phyloP scores from a whole-genome alignment of 2,329 filamentous ascomycete species.

The Tolypocladium nubicola region DNA sequence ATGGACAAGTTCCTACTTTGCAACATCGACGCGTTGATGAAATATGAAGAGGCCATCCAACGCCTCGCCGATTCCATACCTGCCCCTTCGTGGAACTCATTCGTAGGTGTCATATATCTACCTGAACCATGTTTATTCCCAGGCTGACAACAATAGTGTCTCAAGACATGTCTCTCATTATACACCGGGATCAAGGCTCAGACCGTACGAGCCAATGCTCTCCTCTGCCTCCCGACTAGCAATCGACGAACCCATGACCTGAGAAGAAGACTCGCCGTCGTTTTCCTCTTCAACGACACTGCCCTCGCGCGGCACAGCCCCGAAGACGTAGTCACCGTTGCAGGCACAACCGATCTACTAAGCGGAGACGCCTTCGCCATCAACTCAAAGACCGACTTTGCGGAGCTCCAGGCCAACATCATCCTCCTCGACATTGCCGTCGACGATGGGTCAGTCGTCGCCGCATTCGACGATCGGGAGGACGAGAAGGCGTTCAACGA shows the following conservation, averaged over 20 bases:
- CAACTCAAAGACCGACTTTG: conserved; percentile 52
- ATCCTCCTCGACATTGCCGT: conserved; percentile 65
- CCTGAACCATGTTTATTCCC: neutral
- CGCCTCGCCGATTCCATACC: conserved; percentile 32
- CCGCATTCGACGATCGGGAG: conserved; percentile 13
- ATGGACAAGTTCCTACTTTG: conserved; percentile 40
- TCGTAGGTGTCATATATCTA: conserved; percentile 23
- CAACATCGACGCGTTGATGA: conserved; percentile 27
- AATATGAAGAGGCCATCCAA: conserved; percentile 31
- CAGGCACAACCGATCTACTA: conserved; percentile 35
- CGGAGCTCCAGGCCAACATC: conserved; percentile 53
- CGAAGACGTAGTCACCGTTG: conserved; percentile 29
- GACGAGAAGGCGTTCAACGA: conserved; percentile 50
- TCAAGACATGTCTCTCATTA: conserved; percentile 35
- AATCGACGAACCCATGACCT: conserved; percentile 44
- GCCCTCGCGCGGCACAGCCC: conserved; percentile 28
- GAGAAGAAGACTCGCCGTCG: conserved; percentile 54
- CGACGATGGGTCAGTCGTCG: conserved; percentile 42
- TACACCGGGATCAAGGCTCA: conserved; percentile 30
- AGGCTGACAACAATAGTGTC: conserved; percentile 31
- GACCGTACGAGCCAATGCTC: conserved; percentile 46
- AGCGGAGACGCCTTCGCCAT: conserved; percentile 39
- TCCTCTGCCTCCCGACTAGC: conserved; percentile 47
- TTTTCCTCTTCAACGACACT: conserved; percentile 47
- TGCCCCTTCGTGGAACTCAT: conserved; percentile 23